Evolutionary conservation across 805 yeast species (phyloP), one percentile per base, ranked within the genome.

Genomic region (Ogataea trehalophila): DNA sequence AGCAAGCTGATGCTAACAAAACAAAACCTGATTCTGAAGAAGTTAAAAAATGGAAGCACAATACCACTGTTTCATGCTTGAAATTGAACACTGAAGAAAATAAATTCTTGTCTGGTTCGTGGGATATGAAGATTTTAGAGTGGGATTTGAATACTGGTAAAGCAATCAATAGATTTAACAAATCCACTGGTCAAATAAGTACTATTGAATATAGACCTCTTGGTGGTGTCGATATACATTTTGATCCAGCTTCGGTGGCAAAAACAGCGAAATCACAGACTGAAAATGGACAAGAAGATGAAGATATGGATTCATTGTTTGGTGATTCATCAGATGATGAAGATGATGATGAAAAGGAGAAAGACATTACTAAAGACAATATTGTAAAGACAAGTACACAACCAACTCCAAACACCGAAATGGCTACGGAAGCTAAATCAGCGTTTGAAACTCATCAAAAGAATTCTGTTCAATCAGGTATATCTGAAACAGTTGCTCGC

Each of bases 91-190:
- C 73, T 33, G 68, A 67, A 7, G 92, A 92, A 57, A 76, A 76
- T 40, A 67, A 70, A 40, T 83, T 90, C 42, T 56, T 92, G 17
- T 83, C 94, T 44, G 97, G 96, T 0, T 77, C 89, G 16, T 94
- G 98, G 99, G 99, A 94, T 68, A 85, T 80, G 65, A 71, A 77
- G 18, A 75, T 92, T 1, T 64, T 81, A 6, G 79, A 83, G 53
- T 92, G 97, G 96, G 99, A 94, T 66, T 71, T 94, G 50, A 76
- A 87, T 54, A 77, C 85, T 0, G 97, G 97, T 1, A 65, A 70
- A 16, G 62, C 72, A 9, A 59, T 72, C 2, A 73, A 73, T 13
- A 63, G 73, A 26, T 88, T 73, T 59, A 57, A 64, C 2, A 83
- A 81, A 1, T 73, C 82, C 33, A 72, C 86, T 0, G 94, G 97